phyloP scores from a whole-genome alignment of 106 monocot species.

The Narthecium ossifragum region DNA sequence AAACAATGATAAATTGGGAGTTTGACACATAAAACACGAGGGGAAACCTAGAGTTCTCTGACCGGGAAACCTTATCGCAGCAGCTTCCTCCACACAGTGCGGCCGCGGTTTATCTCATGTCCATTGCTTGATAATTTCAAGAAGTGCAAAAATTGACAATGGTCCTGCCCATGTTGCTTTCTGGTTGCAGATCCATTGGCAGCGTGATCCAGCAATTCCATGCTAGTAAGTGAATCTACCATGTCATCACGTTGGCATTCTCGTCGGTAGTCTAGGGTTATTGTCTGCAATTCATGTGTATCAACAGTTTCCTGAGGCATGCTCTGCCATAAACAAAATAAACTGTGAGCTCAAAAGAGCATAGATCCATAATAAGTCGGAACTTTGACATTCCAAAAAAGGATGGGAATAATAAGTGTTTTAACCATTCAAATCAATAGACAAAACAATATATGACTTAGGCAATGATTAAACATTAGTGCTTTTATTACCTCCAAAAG shows the following conservation, averaged over 20 bases:
- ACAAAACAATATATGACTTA: background rate
- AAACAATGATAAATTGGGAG: background rate
- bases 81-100: slow-evolving; percentile 84
- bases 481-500: slow-evolving; percentile 98
- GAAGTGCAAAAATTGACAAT: slow-evolving; percentile 66
- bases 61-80: slow-evolving; percentile 12
- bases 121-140: slow-evolving; percentile 56
- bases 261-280: slow-evolving; percentile 87
- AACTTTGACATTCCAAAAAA: too few species aligned
- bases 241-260: slow-evolving; percentile 93
- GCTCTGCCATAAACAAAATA: slow-evolving; percentile 45
- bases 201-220: slow-evolving; percentile 23
- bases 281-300: slow-evolving; percentile 88
- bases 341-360: too few species aligned
- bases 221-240: slow-evolving; percentile 89
- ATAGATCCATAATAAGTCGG: too few species aligned
- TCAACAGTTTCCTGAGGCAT: slow-evolving; percentile 95
- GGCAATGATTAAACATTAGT: too few species aligned
- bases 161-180: slow-evolving; percentile 13
- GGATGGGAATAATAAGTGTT: too few species aligned
- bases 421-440: background rate
- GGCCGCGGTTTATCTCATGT: slow-evolving; percentile 82
- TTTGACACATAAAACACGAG: background rate
- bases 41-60: background rate
- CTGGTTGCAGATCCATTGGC: slow-evolving; percentile 31